Conservation (phyloP, 2,329 filamentous ascomycete species). For the Thielaviopsis ethacetica region DNA sequence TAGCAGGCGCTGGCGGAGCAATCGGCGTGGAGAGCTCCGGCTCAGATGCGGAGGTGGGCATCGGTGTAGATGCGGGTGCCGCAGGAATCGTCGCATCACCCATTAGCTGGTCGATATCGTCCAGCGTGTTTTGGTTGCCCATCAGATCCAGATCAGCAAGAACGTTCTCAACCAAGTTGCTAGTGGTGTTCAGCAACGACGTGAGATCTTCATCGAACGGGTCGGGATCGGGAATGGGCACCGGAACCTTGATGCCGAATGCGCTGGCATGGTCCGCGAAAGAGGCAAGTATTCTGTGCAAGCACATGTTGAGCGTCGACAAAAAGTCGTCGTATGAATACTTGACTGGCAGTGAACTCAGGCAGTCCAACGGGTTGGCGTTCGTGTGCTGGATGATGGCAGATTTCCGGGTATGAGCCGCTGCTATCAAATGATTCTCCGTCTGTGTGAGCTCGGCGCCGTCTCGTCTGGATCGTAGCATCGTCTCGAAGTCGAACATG, state of each 20-base stretch:
- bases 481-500: conserved; percentile 9
- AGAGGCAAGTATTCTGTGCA: conserved; percentile 20
- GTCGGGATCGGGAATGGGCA: conserved; percentile 16
- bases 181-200: conserved; percentile 27
- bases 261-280: conserved; percentile 20
- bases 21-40: conserved; percentile 16
- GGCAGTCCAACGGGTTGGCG: conserved; percentile 1
- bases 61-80: conserved; percentile 9
- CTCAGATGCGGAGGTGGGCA: conserved; percentile 14
- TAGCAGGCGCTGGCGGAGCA: background rate
- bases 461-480: conserved; percentile 6
- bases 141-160: conserved; percentile 20
- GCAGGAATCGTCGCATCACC: conserved; percentile 8
- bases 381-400: conserved; percentile 6
- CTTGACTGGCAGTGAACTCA: background rate
- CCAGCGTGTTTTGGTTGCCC: conserved; percentile 12
- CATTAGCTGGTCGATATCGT: conserved; percentile 11
- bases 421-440: conserved; percentile 9
- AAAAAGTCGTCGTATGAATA: conserved; percentile 14
- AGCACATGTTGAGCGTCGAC: conserved; percentile 20
- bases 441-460: conserved; percentile 7
- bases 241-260: conserved; percentile 22
- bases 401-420: conserved; percentile 5
- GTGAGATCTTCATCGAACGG: conserved; percentile 25
- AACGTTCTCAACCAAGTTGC: conserved; percentile 24